Percentiles rank a stretch among this genome's conserved stretches.
These are phyloP conservation scores for Picochlorum sp. DNA, from an alignment of 139 green algal genomes.

Conservation along the genomic window DNA sequence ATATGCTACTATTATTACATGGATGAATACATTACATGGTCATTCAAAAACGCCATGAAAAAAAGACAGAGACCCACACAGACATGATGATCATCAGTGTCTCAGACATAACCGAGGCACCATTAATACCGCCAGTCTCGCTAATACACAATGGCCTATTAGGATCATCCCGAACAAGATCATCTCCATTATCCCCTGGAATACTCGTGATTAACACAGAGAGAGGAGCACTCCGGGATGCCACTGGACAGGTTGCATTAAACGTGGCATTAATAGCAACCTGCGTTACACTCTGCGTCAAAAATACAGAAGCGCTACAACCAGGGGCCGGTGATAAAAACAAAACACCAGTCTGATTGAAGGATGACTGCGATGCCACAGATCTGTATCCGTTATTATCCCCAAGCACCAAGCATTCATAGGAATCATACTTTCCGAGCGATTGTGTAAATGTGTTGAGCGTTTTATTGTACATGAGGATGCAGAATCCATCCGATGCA, in stretches of 20 bases:
- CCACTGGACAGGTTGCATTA: neutral
- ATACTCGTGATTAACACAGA: neutral
- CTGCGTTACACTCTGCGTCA: neutral
- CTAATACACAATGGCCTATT: too few species aligned
- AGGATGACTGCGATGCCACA: neutral
- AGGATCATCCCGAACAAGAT: too few species aligned
- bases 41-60: too few species aligned
- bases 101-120: too few species aligned
- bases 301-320: neutral
- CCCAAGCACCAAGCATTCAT: neutral
- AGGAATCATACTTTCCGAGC: neutral
- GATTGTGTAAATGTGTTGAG: neutral
- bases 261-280: neutral
- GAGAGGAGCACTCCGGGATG: neutral
- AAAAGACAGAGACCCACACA: too few species aligned
- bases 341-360: neutral
- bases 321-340: neutral
- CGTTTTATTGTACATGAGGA: neutral
- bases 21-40: too few species aligned
- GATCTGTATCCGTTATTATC: neutral
- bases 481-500: neutral
- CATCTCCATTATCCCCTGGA: neutral
- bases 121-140: too few species aligned
- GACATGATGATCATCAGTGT: too few species aligned
- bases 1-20: too few species aligned